A percentile compares a stretch with the other conserved stretches of the same genome.
Conservation (phyloP, 2,329 filamentous ascomycete genomes). For the Chrysoporthe puriensis region DNA sequence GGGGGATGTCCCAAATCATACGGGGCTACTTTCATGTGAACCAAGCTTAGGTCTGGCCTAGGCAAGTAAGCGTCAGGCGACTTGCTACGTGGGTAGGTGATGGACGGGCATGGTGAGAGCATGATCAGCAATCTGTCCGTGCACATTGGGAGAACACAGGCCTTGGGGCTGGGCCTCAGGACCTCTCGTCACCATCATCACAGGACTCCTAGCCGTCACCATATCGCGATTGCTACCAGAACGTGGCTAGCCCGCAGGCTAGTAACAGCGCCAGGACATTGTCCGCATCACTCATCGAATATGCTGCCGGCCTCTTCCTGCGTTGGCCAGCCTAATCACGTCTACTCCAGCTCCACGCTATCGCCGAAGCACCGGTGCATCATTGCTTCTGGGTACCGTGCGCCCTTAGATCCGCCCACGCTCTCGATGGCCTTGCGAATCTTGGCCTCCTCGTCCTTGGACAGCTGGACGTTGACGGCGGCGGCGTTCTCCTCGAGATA, state of each 20-base stretch:
- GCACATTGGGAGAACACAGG: not conserved
- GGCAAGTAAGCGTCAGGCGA: not conserved
- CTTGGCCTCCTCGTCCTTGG: conserved; percentile 40
- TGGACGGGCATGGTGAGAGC: too few relatives aligned
- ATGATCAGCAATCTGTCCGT: too few relatives aligned
- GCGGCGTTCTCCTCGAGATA: conserved; percentile 31
- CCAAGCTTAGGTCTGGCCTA: too few relatives aligned
- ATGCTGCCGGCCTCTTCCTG: not conserved
- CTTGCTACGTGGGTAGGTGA: not conserved
- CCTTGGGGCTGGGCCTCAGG: too few relatives aligned
- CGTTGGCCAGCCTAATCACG: not conserved
- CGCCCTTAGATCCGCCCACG: conserved; percentile 27
- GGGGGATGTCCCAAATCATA: not conserved
- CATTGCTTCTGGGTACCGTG: conserved; percentile 19
- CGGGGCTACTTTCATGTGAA: too few relatives aligned
- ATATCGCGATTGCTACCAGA: too few relatives aligned
- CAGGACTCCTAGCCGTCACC: not conserved
- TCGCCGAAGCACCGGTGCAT: conserved; percentile 23
- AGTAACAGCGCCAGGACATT: not conserved
- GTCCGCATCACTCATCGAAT: not conserved
- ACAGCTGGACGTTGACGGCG: conserved; percentile 39
- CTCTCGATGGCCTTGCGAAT: conserved; percentile 43
- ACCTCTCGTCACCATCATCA: not conserved
- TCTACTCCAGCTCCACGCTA: conserved; percentile 22
- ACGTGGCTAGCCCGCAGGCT: not conserved